Evolutionary conservation across 768 basidiomycete species (phyloP).

Genomic region (Tricholoma terreum): DNA sequence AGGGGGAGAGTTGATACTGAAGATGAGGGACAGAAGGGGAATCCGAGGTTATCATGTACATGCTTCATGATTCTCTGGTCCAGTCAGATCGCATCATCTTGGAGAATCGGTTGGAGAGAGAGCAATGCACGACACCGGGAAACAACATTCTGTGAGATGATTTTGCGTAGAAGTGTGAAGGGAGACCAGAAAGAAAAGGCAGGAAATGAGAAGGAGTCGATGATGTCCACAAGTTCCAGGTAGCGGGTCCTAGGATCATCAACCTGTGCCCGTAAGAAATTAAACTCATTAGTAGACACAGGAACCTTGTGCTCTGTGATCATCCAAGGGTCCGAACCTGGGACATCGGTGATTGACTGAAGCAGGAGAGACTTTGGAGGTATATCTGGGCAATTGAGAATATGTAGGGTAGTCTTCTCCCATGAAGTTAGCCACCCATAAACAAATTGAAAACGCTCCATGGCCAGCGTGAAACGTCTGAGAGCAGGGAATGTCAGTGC

Average conservation of each 20-base stretch:
- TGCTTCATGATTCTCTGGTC: slow-evolving; percentile 9
- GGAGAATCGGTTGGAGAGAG: not conserved
- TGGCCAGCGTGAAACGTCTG: not conserved
- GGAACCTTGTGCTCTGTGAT: slow-evolving; percentile 2
- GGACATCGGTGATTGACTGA: not conserved
- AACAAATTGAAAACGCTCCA: too few species aligned
- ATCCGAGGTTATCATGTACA: slow-evolving; percentile 17
- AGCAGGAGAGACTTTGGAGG: not conserved
- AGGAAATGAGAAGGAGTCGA: too few species aligned
- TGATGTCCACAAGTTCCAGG: not conserved
- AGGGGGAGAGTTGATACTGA: slow-evolving; percentile 13
- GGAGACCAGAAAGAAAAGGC: not conserved
- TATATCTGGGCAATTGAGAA: slow-evolving; percentile 1
- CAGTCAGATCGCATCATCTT: slow-evolving; percentile 13
- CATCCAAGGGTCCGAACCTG: slow-evolving; percentile 2
- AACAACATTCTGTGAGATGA: too few species aligned
- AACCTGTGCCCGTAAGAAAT: slow-evolving; percentile 14
- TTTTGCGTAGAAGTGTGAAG: not conserved
- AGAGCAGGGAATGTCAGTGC: slow-evolving; percentile 13
- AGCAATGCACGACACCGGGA: not conserved
- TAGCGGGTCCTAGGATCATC: not conserved
- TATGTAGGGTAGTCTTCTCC: slow-evolving; percentile 12
- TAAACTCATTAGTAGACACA: slow-evolving; percentile 10
- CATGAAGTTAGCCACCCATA: too few species aligned
- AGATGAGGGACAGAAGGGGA: slow-evolving; percentile 18